A percentile compares a stretch with the other conserved stretches of the same genome.
Conservation (phyloP, 177 flowering plant species). For the Telopea speciosissima region DNA sequence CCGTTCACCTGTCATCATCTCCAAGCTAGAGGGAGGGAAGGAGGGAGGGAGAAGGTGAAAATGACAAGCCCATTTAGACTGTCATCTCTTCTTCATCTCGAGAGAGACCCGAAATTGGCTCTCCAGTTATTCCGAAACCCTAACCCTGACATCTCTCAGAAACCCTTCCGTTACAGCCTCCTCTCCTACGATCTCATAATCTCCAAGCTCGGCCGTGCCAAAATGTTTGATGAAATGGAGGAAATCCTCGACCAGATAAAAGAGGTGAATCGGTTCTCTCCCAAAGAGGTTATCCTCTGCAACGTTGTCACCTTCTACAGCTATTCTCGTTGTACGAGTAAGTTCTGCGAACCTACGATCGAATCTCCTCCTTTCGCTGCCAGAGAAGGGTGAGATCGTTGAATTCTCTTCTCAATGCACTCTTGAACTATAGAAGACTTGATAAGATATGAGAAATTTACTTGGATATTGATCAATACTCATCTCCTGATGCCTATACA, state of each 20-base stretch:
- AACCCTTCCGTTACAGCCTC: conserved; percentile 52
- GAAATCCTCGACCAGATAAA: conserved; percentile 41
- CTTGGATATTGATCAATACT: too few relatives aligned
- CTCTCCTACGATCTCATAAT: conserved; percentile 74
- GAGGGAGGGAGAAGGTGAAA: too few relatives aligned
- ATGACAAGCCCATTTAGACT: too few relatives aligned
- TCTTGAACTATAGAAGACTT: too few relatives aligned
- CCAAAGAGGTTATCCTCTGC: too few relatives aligned
- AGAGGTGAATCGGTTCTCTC: conserved; percentile 43
- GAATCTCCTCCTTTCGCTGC: conserved; percentile 51
- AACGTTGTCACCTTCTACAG: conserved; percentile 59
- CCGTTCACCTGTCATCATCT: too few relatives aligned
- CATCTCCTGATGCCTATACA: conserved; percentile 66
- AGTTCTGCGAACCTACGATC: conserved; percentile 43
- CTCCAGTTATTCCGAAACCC: conserved; percentile 44
- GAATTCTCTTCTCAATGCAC: too few relatives aligned
- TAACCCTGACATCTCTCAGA: conserved; percentile 4
- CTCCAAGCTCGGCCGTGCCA: conserved; percentile 72
- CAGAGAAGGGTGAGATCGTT: conserved; percentile 43
- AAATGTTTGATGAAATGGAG: conserved; percentile 68
- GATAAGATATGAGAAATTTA: too few relatives aligned
- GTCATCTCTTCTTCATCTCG: too few relatives aligned
- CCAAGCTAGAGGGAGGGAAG: too few relatives aligned
- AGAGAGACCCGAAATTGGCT: too few relatives aligned
- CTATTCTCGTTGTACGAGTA: conserved; percentile 34